Evolutionary conservation across 345 rosid genomes (phyloP).

Genomic region (Aquilaria sinensis): DNA sequence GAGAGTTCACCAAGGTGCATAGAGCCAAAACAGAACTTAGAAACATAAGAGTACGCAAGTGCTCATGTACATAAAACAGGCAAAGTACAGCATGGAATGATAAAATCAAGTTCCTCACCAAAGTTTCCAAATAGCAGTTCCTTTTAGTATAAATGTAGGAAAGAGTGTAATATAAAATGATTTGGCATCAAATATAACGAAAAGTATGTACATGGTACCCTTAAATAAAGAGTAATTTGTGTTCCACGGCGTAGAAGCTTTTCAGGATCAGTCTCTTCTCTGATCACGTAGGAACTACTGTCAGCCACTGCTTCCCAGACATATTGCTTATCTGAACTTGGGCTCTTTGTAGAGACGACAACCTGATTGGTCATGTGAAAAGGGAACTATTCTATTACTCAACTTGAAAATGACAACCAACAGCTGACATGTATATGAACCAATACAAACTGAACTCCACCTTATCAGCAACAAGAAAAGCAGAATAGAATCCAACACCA

Average conservation of each 20-base stretch:
- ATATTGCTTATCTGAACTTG: conserved; percentile 91
- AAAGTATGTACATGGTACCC: conserved; percentile 38
- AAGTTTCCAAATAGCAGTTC: background rate
- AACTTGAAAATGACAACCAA: background rate
- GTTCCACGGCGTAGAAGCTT: conserved; percentile 80
- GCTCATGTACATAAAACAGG: background rate
- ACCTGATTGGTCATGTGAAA: conserved; percentile 39
- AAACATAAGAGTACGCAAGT: background rate
- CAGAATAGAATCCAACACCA: conserved; percentile 99
- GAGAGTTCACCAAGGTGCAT: too few species aligned
- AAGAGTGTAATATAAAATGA: too few species aligned
- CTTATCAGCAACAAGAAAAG: conserved; percentile 96
- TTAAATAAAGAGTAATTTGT: conserved; percentile 76
- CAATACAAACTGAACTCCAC: conserved; percentile 26
- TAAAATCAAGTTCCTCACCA: background rate
- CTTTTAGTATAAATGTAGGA: too few species aligned
- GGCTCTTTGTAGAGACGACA: conserved; percentile 93
- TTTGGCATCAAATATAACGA: background rate
- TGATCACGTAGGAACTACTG: conserved; percentile 79
- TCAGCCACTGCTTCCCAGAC: conserved; percentile 92
- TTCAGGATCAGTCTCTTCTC: conserved; percentile 86
- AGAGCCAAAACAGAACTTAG: too few species aligned
- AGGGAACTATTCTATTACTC: conserved; percentile 7
- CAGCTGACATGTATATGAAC: background rate
- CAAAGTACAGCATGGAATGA: background rate